A percentile compares a stretch with the other conserved stretches of the same genome.
Evolutionary conservation across 352 stramenopile genomes (phyloP).

Genomic region (Phytophthora colocasiae): DNA sequence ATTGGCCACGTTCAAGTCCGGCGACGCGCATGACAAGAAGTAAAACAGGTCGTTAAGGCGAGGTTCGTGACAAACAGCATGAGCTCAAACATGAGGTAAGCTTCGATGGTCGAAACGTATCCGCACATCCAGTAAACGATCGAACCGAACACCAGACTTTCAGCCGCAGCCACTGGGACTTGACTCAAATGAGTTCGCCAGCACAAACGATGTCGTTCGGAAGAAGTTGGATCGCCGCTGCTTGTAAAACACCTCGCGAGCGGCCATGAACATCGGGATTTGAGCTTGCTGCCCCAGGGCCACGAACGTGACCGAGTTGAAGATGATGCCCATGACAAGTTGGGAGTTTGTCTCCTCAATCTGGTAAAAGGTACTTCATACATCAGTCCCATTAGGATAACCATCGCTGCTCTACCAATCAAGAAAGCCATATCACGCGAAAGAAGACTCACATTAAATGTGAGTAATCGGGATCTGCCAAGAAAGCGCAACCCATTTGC

Average conservation of each 20-base stretch:
- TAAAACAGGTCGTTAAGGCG: constrained; percentile 36
- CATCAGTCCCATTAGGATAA: constrained; percentile 37
- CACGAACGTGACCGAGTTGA: constrained; percentile 68
- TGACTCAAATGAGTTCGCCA: constrained; percentile 11
- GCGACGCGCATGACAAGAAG: constrained; percentile 23
- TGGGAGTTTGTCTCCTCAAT: constrained; percentile 26
- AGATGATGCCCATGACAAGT: constrained; percentile 64
- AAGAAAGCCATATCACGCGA: constrained; percentile 10
- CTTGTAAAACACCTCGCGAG: constrained; percentile 44
- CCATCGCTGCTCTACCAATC: not conserved
- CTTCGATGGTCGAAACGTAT: constrained; percentile 33
- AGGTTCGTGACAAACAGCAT: constrained; percentile 64
- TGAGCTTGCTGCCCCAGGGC: constrained; percentile 60
- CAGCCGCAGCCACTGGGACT: constrained; percentile 2
- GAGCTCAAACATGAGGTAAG: constrained; percentile 31
- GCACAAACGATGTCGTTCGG: constrained; percentile 14
- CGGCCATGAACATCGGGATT: constrained; percentile 54
- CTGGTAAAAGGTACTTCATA: constrained; percentile 37
- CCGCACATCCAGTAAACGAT: constrained; percentile 47
- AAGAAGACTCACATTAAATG: not conserved
- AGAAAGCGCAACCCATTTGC: too few species aligned
- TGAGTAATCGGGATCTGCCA: too few species aligned
- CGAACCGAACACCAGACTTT: constrained; percentile 57
- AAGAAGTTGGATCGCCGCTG: constrained; percentile 16
- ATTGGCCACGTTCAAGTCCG: constrained; percentile 26